Base-by-base conservation (phyloP, 129 eudicot genomes). In the Tagetes patula region DNA sequence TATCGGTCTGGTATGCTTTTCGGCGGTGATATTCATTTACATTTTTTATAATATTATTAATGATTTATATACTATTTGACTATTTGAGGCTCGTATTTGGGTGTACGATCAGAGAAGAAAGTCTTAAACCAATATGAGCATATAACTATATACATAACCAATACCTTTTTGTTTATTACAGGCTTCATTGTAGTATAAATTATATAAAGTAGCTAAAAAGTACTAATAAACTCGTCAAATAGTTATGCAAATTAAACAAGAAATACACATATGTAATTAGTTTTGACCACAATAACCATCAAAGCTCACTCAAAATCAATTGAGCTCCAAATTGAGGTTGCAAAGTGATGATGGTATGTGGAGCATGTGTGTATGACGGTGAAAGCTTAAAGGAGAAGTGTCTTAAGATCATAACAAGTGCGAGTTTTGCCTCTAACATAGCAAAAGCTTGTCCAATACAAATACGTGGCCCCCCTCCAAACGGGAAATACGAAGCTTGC, bases 291-390 rank as follows among this genome's bases (percentile, higher is more conserved):
- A 9, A 2, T 4, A 55, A 8, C 11, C 20, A 46, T 9, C 41
- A 75, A 50, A 75, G 73, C 41, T 52, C 69, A 30, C 14, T 38
- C 7, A 76, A 32, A 42, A 69, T 76, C 40, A 76, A 45, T 3
- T 67, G 74, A 42, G 80, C 80, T 0, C 73, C 80, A 67, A 67
- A 56, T 48, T 76, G 60, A 56, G 74, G 74, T 55, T 76, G 80
- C 36, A 76, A 49, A 14, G 80, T 66, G 36, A 76, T 5, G n/a
- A 76, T 47, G 7, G 32, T 54, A 69, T 67, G 60, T 13, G 74
- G 80, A 34, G 74, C 74, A 56, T 76, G 80, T 2, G 67, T 14
- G 11, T 67, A 67, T 1, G 80, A 75, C 9, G 80, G 67, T 0
- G 80, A 75, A 14, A 75, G 74, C 43, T 67, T n/a, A 32, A 75